Evolutionary conservation across 2,329 filamentous ascomycete genomes (phyloP).

Genomic region (Orbilia brochopaga): DNA sequence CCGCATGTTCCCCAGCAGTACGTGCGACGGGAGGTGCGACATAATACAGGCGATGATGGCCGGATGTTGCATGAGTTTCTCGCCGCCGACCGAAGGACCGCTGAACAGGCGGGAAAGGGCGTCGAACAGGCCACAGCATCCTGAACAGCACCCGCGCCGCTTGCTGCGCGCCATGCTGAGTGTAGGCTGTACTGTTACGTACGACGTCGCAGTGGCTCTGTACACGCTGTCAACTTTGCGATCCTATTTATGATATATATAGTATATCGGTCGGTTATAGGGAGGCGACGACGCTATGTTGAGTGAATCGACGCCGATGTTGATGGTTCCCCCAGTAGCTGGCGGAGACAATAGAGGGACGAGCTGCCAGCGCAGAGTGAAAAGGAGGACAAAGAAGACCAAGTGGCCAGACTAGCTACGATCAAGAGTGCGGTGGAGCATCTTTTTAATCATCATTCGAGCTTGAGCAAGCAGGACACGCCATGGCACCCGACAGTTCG

Average conservation of each 20-base stretch:
- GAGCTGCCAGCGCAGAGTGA: no score
- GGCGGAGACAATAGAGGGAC: no score
- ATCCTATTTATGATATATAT: background rate
- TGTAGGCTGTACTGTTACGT: background rate
- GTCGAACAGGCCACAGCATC: constrained; percentile 34
- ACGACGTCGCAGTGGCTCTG: background rate
- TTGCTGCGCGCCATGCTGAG: constrained; percentile 26
- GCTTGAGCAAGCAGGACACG: constrained; percentile 2
- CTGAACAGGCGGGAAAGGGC: constrained; percentile 29
- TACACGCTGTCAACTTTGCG: background rate
- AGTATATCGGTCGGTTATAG: no score
- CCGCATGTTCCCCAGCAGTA: constrained; percentile 17
- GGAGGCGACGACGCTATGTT: no score
- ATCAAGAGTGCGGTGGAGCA: background rate
- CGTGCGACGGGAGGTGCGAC: constrained; percentile 23
- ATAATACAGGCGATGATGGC: constrained; percentile 37
- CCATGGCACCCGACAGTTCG: background rate
- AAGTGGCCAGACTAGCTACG: background rate
- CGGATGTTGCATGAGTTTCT: constrained; percentile 35
- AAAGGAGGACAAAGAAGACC: no score
- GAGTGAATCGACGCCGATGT: no score
- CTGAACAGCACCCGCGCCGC: constrained; percentile 33
- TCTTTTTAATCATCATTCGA: background rate
- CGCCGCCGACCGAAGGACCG: constrained; percentile 23
- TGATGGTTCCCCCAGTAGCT: no score